These are phyloP conservation scores for Hygrophoropsis aurantiaca DNA, from an alignment of 768 basidiomycete genomes.

Conservation along the genomic window DNA sequence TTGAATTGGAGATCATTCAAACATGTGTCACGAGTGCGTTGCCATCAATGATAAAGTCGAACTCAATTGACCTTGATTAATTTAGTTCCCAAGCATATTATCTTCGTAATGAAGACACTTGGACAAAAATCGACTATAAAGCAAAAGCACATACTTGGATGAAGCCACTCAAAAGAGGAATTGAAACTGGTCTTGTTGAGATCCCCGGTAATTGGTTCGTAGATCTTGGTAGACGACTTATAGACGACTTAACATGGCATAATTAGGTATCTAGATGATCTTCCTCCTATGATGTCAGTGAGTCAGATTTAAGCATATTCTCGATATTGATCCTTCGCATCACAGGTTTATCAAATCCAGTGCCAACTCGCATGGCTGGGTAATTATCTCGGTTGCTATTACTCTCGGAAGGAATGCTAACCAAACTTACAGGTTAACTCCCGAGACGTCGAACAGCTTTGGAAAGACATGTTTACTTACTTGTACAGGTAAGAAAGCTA, in stretches of 20 bases:
- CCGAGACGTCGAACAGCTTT: conserved; percentile 61
- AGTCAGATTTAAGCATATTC: neutral
- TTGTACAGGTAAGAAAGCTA: conserved; percentile 46
- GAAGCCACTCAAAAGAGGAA: conserved; percentile 63
- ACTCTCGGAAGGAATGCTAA: too few relatives aligned
- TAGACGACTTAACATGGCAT: neutral
- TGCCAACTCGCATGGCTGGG: conserved; percentile 69
- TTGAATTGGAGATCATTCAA: conserved; percentile 45
- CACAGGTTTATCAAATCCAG: conserved; percentile 63
- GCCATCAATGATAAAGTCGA: neutral
- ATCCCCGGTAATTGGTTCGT: conserved; percentile 68
- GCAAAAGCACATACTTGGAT: conserved; percentile 63
- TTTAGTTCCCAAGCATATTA: conserved; percentile 59
- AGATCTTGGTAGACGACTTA: neutral
- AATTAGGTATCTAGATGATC: conserved; percentile 60
- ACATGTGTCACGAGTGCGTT: conserved; percentile 47
- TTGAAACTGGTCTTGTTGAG: conserved; percentile 56
- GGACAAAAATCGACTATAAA: conserved; percentile 68
- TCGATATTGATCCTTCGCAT: conserved; percentile 1
- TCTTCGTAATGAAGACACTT: conserved; percentile 60
- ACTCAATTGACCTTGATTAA: neutral
- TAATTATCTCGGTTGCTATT: conserved; percentile 14
- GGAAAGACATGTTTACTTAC: conserved; percentile 72
- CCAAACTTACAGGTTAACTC: conserved; percentile 46
- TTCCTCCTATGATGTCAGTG: conserved; percentile 65